phyloP scores from a whole-genome alignment of 768 basidiomycete genomes.

The Ramaria sp. region DNA sequence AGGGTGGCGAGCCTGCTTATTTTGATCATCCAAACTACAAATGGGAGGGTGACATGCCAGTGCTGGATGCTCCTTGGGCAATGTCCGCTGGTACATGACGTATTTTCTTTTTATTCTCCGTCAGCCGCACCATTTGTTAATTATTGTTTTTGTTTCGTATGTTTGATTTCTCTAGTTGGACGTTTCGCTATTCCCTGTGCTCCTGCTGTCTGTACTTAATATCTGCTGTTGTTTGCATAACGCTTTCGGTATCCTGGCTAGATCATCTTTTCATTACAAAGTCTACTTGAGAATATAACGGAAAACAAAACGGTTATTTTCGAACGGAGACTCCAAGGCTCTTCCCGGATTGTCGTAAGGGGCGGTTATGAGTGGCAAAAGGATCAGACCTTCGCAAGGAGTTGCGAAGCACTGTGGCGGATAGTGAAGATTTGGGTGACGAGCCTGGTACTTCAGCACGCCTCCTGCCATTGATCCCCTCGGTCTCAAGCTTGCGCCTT shows the following conservation, averaged over 20 bases:
- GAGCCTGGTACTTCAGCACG: neutral
- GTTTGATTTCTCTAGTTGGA: slow-evolving; percentile 6
- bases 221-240: slow-evolving; percentile 6
- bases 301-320: slow-evolving; percentile 6
- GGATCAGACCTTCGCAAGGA: neutral
- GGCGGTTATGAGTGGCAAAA: neutral
- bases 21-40: slow-evolving; percentile 52
- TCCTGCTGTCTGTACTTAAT: slow-evolving; percentile 10
- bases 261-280: neutral
- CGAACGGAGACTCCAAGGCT: slow-evolving; percentile 6
- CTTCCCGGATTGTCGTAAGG: neutral
- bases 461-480: slow-evolving; percentile 11
- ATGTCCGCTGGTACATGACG: slow-evolving; percentile 22
- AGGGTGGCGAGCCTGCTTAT: slow-evolving; percentile 65
- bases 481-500: slow-evolving; percentile 33
- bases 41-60: slow-evolving; percentile 60
- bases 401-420: slow-evolving; percentile 9
- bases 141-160: neutral
- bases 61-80: slow-evolving; percentile 62
- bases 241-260: neutral
- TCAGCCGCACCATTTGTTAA: slow-evolving; percentile 1
- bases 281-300: slow-evolving; percentile 1
- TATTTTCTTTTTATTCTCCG: neutral
- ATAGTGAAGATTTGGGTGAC: slow-evolving; percentile 4
- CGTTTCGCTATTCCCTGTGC: neutral